A percentile compares a stretch with the other conserved stretches of the same genome.
These are phyloP conservation scores for Mucor circinelloides DNA, from an alignment of 371 early-diverging fungal species.

Conservation along the genomic window DNA sequence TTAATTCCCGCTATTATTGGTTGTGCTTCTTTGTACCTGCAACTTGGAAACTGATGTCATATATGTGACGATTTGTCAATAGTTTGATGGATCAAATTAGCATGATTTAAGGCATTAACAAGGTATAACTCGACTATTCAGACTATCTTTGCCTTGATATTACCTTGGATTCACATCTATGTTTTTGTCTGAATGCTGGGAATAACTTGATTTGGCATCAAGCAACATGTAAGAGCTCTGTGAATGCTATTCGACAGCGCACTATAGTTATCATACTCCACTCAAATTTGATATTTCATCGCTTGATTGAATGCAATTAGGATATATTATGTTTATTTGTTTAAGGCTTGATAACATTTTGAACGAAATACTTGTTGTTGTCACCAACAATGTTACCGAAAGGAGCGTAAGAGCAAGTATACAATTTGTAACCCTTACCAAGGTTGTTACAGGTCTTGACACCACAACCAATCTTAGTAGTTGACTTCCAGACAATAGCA, in stretches of 20 bases:
- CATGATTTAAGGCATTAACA: too few relatives aligned
- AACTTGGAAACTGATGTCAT: neutral
- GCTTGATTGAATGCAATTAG: too few relatives aligned
- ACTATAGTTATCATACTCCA: too few relatives aligned
- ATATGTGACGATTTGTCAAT: neutral
- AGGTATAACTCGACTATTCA: too few relatives aligned
- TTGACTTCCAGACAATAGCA: slow-evolving; percentile 55
- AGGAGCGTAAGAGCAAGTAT: slow-evolving; percentile 50
- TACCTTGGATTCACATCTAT: too few relatives aligned
- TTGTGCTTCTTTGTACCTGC: neutral
- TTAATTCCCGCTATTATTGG: neutral
- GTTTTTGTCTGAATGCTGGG: too few relatives aligned
- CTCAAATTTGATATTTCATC: too few relatives aligned
- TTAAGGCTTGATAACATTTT: slow-evolving; percentile 36
- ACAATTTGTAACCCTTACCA: slow-evolving; percentile 31
- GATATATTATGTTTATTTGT: neutral
- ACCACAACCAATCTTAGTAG: slow-evolving; percentile 57
- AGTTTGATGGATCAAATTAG: too few relatives aligned
- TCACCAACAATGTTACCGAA: slow-evolving; percentile 49
- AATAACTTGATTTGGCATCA: too few relatives aligned
- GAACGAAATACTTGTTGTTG: slow-evolving; percentile 27
- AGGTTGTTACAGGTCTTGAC: slow-evolving; percentile 39
- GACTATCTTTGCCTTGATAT: too few relatives aligned
- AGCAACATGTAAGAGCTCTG: too few relatives aligned
- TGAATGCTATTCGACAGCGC: too few relatives aligned